Evolutionary conservation across 148 eudicot species (phyloP).

Genomic region (Gaultheria prostrata): DNA sequence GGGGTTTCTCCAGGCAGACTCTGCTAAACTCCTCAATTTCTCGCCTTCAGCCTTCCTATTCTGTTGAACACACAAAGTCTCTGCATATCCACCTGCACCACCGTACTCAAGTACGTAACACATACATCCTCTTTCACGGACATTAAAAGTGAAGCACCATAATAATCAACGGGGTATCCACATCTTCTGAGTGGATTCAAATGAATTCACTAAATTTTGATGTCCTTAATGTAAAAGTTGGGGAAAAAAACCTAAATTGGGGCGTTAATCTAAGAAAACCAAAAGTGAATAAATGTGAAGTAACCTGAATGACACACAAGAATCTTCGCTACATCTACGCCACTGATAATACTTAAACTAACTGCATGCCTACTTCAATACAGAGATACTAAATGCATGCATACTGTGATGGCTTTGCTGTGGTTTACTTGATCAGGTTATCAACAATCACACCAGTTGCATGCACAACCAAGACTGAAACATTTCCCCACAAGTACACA

Average conservation of each 20-base stretch:
- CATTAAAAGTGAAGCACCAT: constrained; percentile 1
- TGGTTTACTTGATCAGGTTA: constrained; percentile 3
- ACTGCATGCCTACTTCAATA: neutral
- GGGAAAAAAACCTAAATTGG: neutral
- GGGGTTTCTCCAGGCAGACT: constrained; percentile 71
- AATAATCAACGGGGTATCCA: neutral
- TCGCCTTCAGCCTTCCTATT: constrained; percentile 79
- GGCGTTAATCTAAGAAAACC: neutral
- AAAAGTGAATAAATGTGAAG: neutral
- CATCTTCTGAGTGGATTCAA: neutral
- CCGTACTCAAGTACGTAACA: neutral
- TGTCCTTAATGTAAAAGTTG: neutral
- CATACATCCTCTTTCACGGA: neutral
- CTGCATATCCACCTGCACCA: constrained; percentile 81
- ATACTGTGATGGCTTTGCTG: neutral
- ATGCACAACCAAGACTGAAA: neutral
- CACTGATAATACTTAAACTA: neutral
- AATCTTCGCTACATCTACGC: neutral
- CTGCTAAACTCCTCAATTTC: constrained; percentile 81
- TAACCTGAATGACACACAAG: neutral
- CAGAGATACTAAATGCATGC: constrained; percentile 3
- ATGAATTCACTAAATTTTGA: neutral
- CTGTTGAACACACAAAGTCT: constrained; percentile 65
- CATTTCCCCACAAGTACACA: neutral
- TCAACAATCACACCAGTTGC: neutral